Base-by-base conservation (phyloP, 1,284 basidiomycete species). In the Uromyces viciae-fabae region DNA sequence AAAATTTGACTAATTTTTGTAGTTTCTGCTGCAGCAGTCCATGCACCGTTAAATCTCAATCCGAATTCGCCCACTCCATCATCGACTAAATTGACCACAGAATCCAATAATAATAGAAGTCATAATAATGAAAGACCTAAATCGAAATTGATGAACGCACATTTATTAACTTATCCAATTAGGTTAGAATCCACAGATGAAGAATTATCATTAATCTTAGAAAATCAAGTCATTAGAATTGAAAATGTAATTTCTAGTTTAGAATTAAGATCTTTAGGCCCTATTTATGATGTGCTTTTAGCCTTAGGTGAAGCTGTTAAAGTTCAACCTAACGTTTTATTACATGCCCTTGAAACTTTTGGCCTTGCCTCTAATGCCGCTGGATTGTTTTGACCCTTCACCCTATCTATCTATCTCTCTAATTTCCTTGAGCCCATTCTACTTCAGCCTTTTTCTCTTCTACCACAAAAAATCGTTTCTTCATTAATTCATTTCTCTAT, bases 221-320 rank as follows among this genome's bases (percentile, higher is more conserved):
- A 94, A 74, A 81, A 81, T 38, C 46, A 73, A 42, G 60, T 81
- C 17, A 81, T 91, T 19, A 89, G 94, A 52, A 91, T 95, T 73
- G 92, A 94, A 85, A 95, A 95, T 85, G 90, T 91, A n/a, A 87
- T 92, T 38, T 88, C 90, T 19, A 88, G 90, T 40, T 86, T 95
- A 38, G 72, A 83, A 31, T 81, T 85, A 19, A 83, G 83, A 31
- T 83, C 84, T 46, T 82, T 85, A 43, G 85, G 85, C 1, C 84
- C 84, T 1, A 85, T 85, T 76, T 83, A 84, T 33, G 84, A 85
- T 60, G 84, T 85, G 11, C 82, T 88, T n/a, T 84, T 85, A 1
- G 87, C 87, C 14, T 83, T 88, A 17, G 85, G 86, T 72, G 85
- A 86, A 52, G 87, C 83, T 0, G 74, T 83, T 25, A 81, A 82